Evolutionary conservation across 2,329 filamentous ascomycete genomes (phyloP), one percentile per base, ranked within the genome.

Genomic region (Pseudodiploospora longispora): DNA sequence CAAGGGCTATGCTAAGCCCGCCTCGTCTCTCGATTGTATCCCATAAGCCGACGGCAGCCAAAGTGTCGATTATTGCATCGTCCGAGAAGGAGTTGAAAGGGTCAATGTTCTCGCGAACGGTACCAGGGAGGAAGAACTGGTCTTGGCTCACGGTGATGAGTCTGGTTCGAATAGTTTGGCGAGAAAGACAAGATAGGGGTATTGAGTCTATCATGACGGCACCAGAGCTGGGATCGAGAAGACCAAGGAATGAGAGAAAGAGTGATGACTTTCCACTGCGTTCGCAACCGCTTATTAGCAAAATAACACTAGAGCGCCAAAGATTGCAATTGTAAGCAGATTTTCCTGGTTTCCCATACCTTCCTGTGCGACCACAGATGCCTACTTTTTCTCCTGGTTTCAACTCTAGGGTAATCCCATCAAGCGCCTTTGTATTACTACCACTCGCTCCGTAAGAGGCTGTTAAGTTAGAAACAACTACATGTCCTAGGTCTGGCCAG

Each of bases 221-320:
- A 0, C 59, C 56, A 2, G 49, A 49, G 3, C 59, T 61, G 28
- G 65, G 55, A 7, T 75, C 67, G 5, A 77, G 53, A 29, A 78
- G 65, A 6, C 71, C 66, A 32, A 78, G 66, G 6, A 79, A 56
- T 1, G 66, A 59, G 6, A 71, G 59, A 3, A 75, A 56, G 1
- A 78, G 57, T 0, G 71, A 74, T 0, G 67, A 71, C 57, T 78
- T 77, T 1, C 75, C 74, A 41, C 72, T 75, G 7, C 19, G 19
- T 19, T 19, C 19, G 19, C 5, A 10, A 19, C 19, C 19, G 19
- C 2, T 19, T 19, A 19, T 19, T 19, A 19, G 19, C 19, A 19
- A 19, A 19, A 19, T 19, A 19, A 19, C 19, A 19, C 19, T 27
- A 12, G 27, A 30, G 27, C 31, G 33, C 42, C 34, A 36, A 28